These are phyloP conservation scores for Bolboschoenoplectus hybrid DNA, from an alignment of 202 grass and related monocot species.

Conservation along the genomic window DNA sequence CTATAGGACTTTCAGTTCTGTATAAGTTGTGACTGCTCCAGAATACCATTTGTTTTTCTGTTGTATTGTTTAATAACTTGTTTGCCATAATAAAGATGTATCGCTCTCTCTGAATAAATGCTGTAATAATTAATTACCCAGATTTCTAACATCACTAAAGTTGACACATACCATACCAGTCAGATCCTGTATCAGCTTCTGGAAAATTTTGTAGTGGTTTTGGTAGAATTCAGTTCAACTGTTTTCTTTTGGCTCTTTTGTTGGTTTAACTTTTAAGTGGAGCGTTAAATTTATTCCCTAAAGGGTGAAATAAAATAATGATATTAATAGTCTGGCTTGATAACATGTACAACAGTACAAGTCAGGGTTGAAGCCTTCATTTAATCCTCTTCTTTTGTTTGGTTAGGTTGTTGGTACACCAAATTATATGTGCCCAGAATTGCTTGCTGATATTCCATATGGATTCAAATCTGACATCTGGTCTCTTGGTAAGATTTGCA, in stretches of 20 bases:
- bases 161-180: neutral
- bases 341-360: constrained; percentile 6
- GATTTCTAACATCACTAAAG: constrained; percentile 7
- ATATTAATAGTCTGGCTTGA: too few species aligned
- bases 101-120: neutral
- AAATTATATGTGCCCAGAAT: constrained; percentile 99
- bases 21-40: neutral
- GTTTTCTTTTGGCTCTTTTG: neutral
- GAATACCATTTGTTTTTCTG: constrained; percentile 6
- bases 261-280: neutral
- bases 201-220: neutral
- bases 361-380: neutral
- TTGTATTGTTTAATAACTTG: neutral
- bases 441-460: constrained; percentile 96
- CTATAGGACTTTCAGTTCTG: neutral
- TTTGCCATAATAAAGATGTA: neutral
- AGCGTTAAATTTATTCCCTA: neutral
- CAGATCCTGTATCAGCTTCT: neutral
- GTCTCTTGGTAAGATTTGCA: constrained; percentile 75
- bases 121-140: neutral
- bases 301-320: constrained; percentile 8
- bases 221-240: neutral
- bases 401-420: constrained; percentile 95
- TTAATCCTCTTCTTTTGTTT: constrained; percentile 27
- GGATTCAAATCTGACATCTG: constrained; percentile 99